Evolutionary conservation across 1,139 yeast genomes (phyloP), one percentile per base, ranked within the genome.

Genomic region (Suhomyces yuchorum): DNA sequence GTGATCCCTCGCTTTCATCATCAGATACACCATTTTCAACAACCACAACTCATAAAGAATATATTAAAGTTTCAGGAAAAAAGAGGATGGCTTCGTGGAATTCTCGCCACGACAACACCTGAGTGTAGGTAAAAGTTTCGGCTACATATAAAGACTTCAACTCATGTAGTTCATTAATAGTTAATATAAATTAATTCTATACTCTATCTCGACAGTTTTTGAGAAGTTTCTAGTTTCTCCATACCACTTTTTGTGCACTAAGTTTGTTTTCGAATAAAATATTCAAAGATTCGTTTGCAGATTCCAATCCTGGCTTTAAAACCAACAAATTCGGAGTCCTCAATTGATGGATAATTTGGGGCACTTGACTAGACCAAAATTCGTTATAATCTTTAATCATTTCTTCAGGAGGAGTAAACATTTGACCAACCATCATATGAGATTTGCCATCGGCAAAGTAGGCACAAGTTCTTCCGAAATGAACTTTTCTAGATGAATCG

Each of bases 401-500:
- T 18, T 58, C 65, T 9, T 60, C 58, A 14, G 60, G 56, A 4
- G 65, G 50, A 8, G 50, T 51, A 19, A 62, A 47, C 2, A 49
- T 41, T 4, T 36, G 44, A 8, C 57, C 63, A 20, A 46, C 52
- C 33, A 67, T 58, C 12, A 47, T 37, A 46, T 62, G 58, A 15
- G 58, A 55, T 23, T 63, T 61, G 39, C 75, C 75, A 39, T 57
- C 56, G 22, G 68, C 70, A 15, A 68, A 49, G 50, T 76, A 76
- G 1, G 69, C 78, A 26, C 74, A 51, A 3, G 80, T 68, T 8
- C 47, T 33, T 8, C 63, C 61, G 35, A 62, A 50, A 19, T 56
- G 51, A 20, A 70, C 73, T 4, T 56, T 54, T 51, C 69, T 59
- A 3, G 52, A 51, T 15, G 59, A 51, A 22, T 61, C 50, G 12